phyloP scores from a whole-genome alignment of 2,329 filamentous ascomycete genomes.

The Fusarium sp. region DNA sequence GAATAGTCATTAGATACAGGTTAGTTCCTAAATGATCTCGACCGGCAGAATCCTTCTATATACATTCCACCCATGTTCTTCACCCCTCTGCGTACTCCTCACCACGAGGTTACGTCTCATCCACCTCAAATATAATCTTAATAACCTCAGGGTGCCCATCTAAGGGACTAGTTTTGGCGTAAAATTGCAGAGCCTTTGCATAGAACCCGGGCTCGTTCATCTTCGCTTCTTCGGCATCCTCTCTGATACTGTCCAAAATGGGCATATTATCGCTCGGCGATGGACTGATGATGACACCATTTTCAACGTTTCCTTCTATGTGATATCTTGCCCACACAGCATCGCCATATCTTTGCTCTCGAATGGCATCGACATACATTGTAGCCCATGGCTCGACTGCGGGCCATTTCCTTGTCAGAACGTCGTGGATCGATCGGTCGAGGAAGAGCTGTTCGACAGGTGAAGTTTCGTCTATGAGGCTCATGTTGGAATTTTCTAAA shows the following conservation, averaged over 20 bases:
- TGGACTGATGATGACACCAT: neutral
- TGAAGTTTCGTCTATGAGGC: neutral
- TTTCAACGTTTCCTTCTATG: neutral
- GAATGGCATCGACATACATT: neutral
- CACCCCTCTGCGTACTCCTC: rapidly evolving
- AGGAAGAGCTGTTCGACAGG: neutral
- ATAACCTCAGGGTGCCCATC: neutral
- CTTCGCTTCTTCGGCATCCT: neutral
- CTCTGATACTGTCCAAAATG: neutral
- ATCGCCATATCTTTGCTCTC: neutral
- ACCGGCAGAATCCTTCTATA: neutral
- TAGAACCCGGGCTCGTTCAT: neutral
- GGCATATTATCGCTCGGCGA: neutral
- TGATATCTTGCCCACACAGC: neutral
- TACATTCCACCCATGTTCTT: no score
- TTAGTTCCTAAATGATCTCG: neutral
- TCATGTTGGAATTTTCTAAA: neutral
- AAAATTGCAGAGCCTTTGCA: neutral
- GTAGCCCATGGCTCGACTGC: neutral
- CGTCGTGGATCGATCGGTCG: neutral
- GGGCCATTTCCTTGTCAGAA: neutral
- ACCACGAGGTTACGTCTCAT: rapidly evolving
- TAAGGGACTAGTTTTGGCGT: neutral
- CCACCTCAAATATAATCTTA: neutral
- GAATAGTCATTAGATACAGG: neutral